Conservation (phyloP, 805 yeast species). For the Yamadazyma ubonensis region DNA sequence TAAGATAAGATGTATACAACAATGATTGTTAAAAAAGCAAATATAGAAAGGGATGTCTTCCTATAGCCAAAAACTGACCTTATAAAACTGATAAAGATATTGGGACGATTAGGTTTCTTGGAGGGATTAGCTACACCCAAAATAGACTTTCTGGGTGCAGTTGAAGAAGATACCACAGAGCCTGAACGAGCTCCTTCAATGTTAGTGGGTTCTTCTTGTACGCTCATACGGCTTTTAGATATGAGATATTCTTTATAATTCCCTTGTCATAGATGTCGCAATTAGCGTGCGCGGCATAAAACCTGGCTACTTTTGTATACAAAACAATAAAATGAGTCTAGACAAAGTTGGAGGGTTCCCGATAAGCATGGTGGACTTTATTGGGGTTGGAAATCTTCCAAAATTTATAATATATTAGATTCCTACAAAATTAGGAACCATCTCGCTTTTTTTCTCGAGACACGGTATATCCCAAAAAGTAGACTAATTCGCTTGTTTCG, state of each 20-base stretch:
- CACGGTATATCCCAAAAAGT: too few species aligned
- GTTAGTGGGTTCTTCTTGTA: constrained; percentile 9
- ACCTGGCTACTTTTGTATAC: too few species aligned
- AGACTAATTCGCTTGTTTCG: too few species aligned
- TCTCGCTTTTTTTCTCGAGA: too few species aligned
- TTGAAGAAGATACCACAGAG: constrained; percentile 3
- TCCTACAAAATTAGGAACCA: too few species aligned
- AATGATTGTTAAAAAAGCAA: constrained; percentile 50
- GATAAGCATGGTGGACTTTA: too few species aligned
- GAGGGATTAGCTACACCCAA: not conserved
- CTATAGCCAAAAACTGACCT: constrained; percentile 65
- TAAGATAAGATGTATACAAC: constrained; percentile 38
- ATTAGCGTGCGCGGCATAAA: too few species aligned
- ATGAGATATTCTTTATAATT: not conserved
- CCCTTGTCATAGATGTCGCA: too few species aligned
- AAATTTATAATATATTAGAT: too few species aligned
- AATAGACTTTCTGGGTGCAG: constrained; percentile 8
- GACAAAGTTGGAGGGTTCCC: too few species aligned
- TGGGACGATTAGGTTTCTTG: constrained; percentile 13
- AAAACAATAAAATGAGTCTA: too few species aligned
- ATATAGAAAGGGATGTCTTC: constrained; percentile 63
- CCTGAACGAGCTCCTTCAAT: constrained; percentile 1
- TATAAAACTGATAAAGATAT: constrained; percentile 25
- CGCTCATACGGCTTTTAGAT: constrained; percentile 11
- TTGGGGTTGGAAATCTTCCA: too few species aligned